phyloP scores from a whole-genome alignment of 148 eudicot species.

The Vaccinium myrtillus region DNA sequence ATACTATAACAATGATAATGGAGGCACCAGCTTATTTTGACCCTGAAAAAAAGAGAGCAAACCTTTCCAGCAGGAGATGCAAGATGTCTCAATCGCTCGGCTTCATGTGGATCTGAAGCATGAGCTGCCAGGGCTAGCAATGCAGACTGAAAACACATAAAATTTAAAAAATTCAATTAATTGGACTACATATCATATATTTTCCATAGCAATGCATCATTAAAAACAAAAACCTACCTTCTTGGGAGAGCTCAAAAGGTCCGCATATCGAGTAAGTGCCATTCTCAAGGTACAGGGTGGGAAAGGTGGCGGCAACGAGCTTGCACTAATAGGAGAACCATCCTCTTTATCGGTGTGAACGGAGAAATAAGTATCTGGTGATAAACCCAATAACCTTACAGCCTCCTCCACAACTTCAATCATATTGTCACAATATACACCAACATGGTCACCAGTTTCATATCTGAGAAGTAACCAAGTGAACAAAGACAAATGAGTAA shows the following conservation, averaged over 20 bases:
- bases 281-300: conserved; percentile 79
- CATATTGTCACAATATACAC: conserved; percentile 85
- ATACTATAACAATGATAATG: not conserved
- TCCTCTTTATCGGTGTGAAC: conserved; percentile 84
- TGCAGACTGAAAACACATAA: conserved; percentile 54
- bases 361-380: conserved; percentile 73
- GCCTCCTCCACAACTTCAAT: conserved; percentile 80
- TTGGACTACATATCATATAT: not conserved
- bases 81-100: conserved; percentile 74
- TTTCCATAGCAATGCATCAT: not conserved
- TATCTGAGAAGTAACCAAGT: conserved; percentile 46
- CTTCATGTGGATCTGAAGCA: conserved; percentile 88
- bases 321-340: conserved; percentile 64
- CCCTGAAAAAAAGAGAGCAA: not conserved
- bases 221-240: conserved; percentile 46
- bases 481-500: not conserved
- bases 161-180: conserved; percentile 8
- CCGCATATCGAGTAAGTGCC: conserved; percentile 82
- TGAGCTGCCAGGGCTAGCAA: conserved; percentile 88
- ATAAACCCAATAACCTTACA: conserved; percentile 54
- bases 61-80: conserved; percentile 99
- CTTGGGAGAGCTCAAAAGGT: conserved; percentile 81
- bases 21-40: not conserved
- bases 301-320: conserved; percentile 78
- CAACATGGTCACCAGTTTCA: conserved; percentile 99